Conservation (phyloP, 1,284 basidiomycete species). For the Rhizoctonia solani region DNA sequence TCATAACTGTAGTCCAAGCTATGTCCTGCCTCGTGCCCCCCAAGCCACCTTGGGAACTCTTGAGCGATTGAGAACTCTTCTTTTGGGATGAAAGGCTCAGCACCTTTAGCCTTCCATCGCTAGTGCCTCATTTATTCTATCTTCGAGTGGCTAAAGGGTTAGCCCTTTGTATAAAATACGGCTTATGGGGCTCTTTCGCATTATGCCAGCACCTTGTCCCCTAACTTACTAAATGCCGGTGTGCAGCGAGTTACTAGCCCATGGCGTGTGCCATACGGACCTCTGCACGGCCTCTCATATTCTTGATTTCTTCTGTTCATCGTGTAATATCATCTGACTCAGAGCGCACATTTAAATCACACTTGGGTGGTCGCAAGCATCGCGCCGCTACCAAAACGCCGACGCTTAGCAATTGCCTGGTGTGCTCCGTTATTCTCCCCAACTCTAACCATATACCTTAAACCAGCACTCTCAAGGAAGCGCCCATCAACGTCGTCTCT, state of each 20-base stretch:
- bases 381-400: conserved; percentile 29
- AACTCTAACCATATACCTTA: conserved; percentile 41
- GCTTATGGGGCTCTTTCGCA: background rate
- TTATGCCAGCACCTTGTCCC: background rate
- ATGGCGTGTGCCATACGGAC: conserved; percentile 43
- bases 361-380: conserved; percentile 42
- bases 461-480: conserved; percentile 46
- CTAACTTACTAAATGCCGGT: conserved; percentile 10
- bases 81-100: too few species aligned
- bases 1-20: too few species aligned
- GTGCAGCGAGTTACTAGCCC: conserved; percentile 29
- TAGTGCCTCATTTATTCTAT: background rate
- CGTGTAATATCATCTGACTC: conserved; percentile 48
- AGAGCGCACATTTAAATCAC: conserved; percentile 41
- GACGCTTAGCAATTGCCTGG: conserved; percentile 20
- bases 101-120: background rate
- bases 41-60: too few species aligned
- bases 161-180: background rate
- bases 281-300: conserved; percentile 33
- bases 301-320: conserved; percentile 45
- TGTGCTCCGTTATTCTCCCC: conserved; percentile 47
- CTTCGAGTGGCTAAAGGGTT: background rate
- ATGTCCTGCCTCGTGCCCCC: too few species aligned
- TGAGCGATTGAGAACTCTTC: too few species aligned
- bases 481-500: conserved; percentile 42